Conservation (phyloP, 768 basidiomycete species). For the Boletellus ananiceps region DNA sequence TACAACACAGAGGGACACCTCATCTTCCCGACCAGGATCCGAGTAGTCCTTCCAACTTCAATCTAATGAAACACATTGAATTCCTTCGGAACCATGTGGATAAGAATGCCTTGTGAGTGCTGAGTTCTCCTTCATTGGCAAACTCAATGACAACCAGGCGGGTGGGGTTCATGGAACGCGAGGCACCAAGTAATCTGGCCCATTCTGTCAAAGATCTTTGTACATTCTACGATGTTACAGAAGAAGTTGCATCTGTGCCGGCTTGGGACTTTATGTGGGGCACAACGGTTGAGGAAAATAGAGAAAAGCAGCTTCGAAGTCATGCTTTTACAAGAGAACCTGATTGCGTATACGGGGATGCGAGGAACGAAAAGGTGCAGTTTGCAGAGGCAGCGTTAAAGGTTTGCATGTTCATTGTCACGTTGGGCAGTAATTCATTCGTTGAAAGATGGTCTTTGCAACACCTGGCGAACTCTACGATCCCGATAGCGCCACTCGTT, state of each 20-base stretch:
- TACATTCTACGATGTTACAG: constrained; percentile 47
- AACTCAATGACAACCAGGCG: constrained; percentile 40
- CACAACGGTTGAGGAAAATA: constrained; percentile 63
- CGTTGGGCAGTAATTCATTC: not conserved
- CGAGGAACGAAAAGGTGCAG: constrained; percentile 36
- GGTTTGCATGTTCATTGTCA: constrained; percentile 34
- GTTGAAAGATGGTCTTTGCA: constrained; percentile 67
- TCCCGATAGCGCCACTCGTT: constrained; percentile 47
- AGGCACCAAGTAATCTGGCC: constrained; percentile 37
- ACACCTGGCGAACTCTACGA: constrained; percentile 69
- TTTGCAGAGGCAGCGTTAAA: constrained; percentile 71
- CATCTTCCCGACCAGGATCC: constrained; percentile 70
- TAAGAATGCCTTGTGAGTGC: constrained; percentile 78
- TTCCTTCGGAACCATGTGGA: constrained; percentile 80
- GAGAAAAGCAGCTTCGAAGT: constrained; percentile 63
- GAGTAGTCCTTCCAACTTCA: constrained; percentile 64
- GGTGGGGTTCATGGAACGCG: constrained; percentile 54
- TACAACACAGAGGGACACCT: constrained; percentile 59
- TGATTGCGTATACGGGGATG: constrained; percentile 25
- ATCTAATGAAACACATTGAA: constrained; percentile 74
- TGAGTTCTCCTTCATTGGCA: not conserved
- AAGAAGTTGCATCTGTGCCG: constrained; percentile 39
- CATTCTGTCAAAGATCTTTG: constrained; percentile 41
- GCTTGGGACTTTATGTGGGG: constrained; percentile 76
- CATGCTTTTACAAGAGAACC: constrained; percentile 48